Evolutionary conservation across 208 protist species (phyloP).

Genomic region (Acanthamoeba rhysodes): DNA sequence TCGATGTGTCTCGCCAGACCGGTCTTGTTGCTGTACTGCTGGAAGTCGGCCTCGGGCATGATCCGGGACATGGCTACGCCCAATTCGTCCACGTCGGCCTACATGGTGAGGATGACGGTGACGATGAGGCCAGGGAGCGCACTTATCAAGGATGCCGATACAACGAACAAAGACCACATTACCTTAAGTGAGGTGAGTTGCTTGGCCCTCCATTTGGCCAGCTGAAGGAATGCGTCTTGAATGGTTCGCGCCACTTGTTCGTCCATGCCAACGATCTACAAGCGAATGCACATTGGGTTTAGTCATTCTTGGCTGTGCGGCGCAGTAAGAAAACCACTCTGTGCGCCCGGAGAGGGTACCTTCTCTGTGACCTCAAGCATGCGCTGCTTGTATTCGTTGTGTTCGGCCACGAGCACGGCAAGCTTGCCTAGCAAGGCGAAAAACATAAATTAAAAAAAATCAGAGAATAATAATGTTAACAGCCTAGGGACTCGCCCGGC

Average conservation of each 20-base stretch:
- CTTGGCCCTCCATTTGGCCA: slow-evolving; percentile 18
- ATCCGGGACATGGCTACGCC: background rate
- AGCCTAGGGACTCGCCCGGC: background rate
- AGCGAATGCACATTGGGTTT: too few relatives aligned
- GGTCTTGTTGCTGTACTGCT: slow-evolving; percentile 35
- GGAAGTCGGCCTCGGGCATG: slow-evolving; percentile 32
- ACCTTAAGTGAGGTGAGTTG: slow-evolving; percentile 18
- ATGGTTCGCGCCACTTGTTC: slow-evolving; percentile 2
- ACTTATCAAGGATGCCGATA: too few relatives aligned
- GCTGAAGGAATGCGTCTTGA: slow-evolving; percentile 9
- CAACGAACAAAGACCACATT: background rate
- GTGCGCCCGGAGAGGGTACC: background rate
- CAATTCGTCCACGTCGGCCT: background rate
- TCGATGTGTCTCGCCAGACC: background rate
- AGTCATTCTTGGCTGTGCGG: too few relatives aligned
- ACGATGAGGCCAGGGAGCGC: too few relatives aligned
- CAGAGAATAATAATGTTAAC: too few relatives aligned
- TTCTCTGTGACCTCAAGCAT: background rate
- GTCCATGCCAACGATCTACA: background rate
- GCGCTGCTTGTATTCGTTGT: background rate
- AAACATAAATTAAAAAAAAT: too few relatives aligned
- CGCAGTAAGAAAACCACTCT: too few relatives aligned
- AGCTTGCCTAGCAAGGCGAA: background rate
- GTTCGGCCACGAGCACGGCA: background rate
- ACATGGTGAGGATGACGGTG: background rate